phyloP scores from a whole-genome alignment of 805 yeast species.

The Priceomyces carsonii region DNA sequence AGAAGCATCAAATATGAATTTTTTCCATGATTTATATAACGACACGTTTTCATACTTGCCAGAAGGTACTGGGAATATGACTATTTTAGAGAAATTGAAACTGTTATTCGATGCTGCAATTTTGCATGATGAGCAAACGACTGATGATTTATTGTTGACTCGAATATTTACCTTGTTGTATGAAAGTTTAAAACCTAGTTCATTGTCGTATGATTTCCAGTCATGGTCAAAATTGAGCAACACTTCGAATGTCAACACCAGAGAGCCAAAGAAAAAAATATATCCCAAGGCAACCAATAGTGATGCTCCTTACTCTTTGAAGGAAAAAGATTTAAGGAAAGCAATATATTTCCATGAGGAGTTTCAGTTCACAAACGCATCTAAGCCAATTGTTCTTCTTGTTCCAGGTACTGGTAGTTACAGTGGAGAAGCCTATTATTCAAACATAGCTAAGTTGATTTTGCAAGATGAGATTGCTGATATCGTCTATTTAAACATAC shows the following conservation, averaged over 20 bases:
- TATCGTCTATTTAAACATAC: constrained; percentile 3
- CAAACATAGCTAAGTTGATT: constrained; percentile 3
- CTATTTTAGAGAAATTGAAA: background rate
- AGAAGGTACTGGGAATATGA: background rate
- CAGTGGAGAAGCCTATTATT: constrained; percentile 4
- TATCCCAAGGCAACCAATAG: constrained; percentile 2
- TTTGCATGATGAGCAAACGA: background rate
- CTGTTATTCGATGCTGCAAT: constrained; percentile 1
- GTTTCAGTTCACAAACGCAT: constrained; percentile 1
- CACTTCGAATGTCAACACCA: constrained; percentile 1
- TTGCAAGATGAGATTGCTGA: constrained; percentile 1
- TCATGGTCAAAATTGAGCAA: constrained; percentile 2
- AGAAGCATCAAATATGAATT: background rate
- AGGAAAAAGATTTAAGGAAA: background rate
- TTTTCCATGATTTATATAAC: background rate
- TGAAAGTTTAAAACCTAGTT: constrained; percentile 1
- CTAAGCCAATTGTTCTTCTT: constrained; percentile 1
- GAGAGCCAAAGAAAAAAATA: background rate
- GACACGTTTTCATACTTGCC: constrained; percentile 1
- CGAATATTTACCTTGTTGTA: background rate
- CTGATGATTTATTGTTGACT: background rate
- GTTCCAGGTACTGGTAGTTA: constrained; percentile 6
- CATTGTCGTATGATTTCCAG: background rate
- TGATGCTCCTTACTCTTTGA: constrained; percentile 3
- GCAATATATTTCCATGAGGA: constrained; percentile 3